Conservation (phyloP, 2,329 filamentous ascomycete species). For the Phialocephala subalpina region DNA sequence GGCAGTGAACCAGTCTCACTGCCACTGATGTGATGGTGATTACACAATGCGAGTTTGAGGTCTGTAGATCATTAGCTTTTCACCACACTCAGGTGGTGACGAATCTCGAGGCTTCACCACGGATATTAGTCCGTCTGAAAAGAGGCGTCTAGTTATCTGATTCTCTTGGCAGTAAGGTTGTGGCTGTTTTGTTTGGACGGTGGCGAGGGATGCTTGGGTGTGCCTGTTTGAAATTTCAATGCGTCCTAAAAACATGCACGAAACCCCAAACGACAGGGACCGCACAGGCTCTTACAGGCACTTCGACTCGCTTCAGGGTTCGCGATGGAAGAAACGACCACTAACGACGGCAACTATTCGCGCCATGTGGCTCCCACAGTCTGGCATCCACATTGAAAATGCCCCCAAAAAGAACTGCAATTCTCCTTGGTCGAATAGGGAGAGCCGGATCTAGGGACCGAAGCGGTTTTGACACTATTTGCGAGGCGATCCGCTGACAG, state of each 20-base stretch:
- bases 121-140: constrained; percentile 19
- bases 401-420: neutral
- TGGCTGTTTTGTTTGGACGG: constrained; percentile 14
- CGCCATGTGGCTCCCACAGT: neutral
- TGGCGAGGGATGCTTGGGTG: neutral
- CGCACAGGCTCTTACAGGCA: neutral
- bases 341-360: neutral
- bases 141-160: constrained; percentile 10
- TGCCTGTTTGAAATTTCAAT: constrained; percentile 12
- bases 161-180: constrained; percentile 23
- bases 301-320: neutral
- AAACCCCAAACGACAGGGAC: constrained; percentile 1
- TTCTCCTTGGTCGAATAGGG: constrained; percentile 6
- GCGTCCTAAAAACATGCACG: constrained; percentile 2
- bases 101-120: constrained; percentile 26
- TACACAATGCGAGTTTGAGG: constrained; percentile 29
- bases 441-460: neutral
- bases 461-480: neutral
- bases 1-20: neutral
- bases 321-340: neutral
- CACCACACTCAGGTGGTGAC: constrained; percentile 28
- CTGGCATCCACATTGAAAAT: constrained; percentile 3
- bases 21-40: constrained; percentile 22
- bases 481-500: constrained; percentile 5
- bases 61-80: constrained; percentile 17